Evolutionary conservation across 805 yeast species (phyloP).

Genomic region (Yamadazyma tumulicola): DNA sequence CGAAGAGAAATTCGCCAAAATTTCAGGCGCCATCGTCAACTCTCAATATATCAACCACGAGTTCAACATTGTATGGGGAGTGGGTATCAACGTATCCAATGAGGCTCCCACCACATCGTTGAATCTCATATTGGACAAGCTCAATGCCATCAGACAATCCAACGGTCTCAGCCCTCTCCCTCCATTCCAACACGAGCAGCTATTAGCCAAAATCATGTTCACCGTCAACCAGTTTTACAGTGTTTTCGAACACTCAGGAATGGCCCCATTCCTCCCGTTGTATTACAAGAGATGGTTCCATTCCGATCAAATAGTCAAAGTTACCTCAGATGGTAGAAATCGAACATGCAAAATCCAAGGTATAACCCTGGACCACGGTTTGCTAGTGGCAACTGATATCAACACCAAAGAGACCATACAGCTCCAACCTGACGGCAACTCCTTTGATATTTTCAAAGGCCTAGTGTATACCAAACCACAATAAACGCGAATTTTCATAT

Average conservation of each 20-base stretch:
- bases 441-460: conserved; percentile 93
- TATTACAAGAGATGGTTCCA: conserved; percentile 91
- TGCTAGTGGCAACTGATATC: conserved; percentile 71
- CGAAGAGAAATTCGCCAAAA: conserved; percentile 68
- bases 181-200: conserved; percentile 43
- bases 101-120: conserved; percentile 91
- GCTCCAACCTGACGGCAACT: conserved; percentile 95
- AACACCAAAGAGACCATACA: conserved; percentile 59
- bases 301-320: conserved; percentile 56
- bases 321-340: conserved; percentile 51
- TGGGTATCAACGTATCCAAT: conserved; percentile 81
- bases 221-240: conserved; percentile 61
- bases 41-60: conserved; percentile 60
- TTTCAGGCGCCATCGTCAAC: conserved; percentile 82
- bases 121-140: conserved; percentile 59
- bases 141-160: conserved; percentile 50
- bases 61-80: conserved; percentile 74
- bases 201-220: conserved; percentile 67
- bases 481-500: conserved; percentile 1
- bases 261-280: conserved; percentile 58
- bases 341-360: conserved; percentile 67
- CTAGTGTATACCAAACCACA: conserved; percentile 50
- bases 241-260: conserved; percentile 61
- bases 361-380: conserved; percentile 80
- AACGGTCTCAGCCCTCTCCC: conserved; percentile 45